Percentiles rank a stretch among this genome's conserved stretches.
These are phyloP conservation scores for Gossypioides kirkii DNA, from an alignment of 345 rosid genomes.

Conservation along the genomic window DNA sequence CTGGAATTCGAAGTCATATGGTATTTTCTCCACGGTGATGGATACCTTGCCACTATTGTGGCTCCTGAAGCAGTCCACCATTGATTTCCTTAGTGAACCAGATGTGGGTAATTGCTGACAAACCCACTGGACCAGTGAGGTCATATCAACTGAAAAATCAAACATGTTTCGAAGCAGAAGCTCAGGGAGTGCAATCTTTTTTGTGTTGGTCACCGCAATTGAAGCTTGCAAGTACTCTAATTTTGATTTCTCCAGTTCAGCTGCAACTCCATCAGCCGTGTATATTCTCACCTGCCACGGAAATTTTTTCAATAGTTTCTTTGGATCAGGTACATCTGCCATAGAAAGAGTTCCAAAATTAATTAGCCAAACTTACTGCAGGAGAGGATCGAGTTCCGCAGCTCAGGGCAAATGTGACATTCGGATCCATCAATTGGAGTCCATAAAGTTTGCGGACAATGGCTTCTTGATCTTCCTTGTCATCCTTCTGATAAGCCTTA, in stretches of 20 bases:
- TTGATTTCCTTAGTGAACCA: conserved; percentile 76
- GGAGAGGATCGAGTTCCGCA: conserved; percentile 92
- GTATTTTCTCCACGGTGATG: conserved; percentile 57
- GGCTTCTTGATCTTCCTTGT: conserved; percentile 56
- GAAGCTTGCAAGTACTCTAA: conserved; percentile 90
- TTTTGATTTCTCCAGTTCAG: conserved; percentile 78
- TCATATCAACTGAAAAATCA: conserved; percentile 55
- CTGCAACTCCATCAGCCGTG: conserved; percentile 61
- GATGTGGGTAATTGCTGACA: conserved; percentile 87
- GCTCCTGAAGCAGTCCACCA: conserved; percentile 78
- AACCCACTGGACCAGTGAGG: conserved; percentile 73
- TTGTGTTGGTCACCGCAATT: conserved; percentile 53
- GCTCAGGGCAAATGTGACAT: conserved; percentile 75
- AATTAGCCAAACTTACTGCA: conserved; percentile 42
- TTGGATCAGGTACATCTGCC: neutral
- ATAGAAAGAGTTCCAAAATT: neutral
- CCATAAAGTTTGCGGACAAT: conserved; percentile 60
- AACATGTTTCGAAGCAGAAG: conserved; percentile 51
- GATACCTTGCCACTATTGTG: conserved; percentile 41
- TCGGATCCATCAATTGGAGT: conserved; percentile 55
- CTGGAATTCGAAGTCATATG: conserved; percentile 82
- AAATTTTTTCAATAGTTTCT: neutral
- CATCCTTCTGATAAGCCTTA: conserved; percentile 30
- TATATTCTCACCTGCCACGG: conserved; percentile 65
- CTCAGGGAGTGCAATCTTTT: conserved; percentile 70